Base-by-base conservation (phyloP, 108 stramenopile species). In the Skeletonema grethae region DNA sequence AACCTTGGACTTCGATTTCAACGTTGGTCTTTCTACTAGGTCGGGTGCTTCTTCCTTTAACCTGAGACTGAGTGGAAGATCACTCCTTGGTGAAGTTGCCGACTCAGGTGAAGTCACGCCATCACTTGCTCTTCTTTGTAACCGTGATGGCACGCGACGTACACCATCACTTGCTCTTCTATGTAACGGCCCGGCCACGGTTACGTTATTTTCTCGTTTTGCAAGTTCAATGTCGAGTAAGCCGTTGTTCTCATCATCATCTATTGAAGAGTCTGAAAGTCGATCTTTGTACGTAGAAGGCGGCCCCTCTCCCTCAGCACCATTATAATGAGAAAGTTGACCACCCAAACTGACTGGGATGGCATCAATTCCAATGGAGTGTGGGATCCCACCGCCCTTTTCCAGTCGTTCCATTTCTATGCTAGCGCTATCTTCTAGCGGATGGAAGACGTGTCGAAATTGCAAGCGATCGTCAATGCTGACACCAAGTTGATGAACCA, bases 281-380 rank as follows among this genome's bases (percentile, higher is more conserved):
- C 15, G 15, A 24, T 59, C 58, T n/a, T 35, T 29, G 58, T 59
- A 59, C 3, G 34, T 15, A 6, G 58, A 18, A 13, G 58, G 58
- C 22, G 58, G 58, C 4, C 32, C 29, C 12, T 59, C 16, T 59
- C 34, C 6, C 12, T 59, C 3, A 15, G n/a, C 1, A n/a, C 58
- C 39, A 29, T 36, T 50, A 34, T 30, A 32, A 29, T 68, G 24
- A 11, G 67, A 18, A 9, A 20, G 16, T 28, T 41, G 45, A 8
- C 76, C 81, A 22, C 76, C 76, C 76, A 78, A 73, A 41, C 72
- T 78, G 0, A 57, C 60, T 38, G 81, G 76, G 20, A 82, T 78
- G 7, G 61, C 71, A 63, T 82, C 76, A 31, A 74, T 65, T 7
- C 76, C 75, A 12, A 76, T 66, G n/a, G 65, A 58, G 58, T 82